Evolutionary conservation across 2,329 filamentous ascomycete genomes (phyloP).

Genomic region (Trichoderma sp.): DNA sequence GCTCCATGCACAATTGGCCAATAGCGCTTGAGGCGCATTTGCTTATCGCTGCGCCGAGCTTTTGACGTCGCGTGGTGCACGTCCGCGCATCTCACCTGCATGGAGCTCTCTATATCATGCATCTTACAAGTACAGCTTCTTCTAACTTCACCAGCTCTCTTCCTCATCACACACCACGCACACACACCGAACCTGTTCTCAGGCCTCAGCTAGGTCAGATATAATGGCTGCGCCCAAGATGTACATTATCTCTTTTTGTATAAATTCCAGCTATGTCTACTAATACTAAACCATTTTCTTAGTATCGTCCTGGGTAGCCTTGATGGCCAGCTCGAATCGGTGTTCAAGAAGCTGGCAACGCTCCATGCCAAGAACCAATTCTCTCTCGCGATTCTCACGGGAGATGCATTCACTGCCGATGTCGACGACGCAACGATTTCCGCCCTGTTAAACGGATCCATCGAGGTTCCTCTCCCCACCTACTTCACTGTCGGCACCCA

Average conservation of each 20-base stretch:
- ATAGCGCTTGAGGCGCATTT: slow-evolving; percentile 38
- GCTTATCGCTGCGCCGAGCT: slow-evolving; percentile 34
- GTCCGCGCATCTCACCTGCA: slow-evolving; percentile 16
- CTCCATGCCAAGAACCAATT: slow-evolving; percentile 89
- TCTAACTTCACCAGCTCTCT: neutral
- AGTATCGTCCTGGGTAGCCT: slow-evolving; percentile 83
- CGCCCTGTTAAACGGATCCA: slow-evolving; percentile 69
- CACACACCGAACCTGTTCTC: neutral
- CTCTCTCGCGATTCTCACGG: slow-evolving; percentile 78
- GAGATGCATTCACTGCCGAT: slow-evolving; percentile 72
- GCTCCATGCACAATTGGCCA: slow-evolving; percentile 32
- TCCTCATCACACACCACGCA: neutral
- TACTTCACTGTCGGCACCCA: slow-evolving; percentile 84
- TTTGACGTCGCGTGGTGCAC: slow-evolving; percentile 20
- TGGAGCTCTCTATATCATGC: slow-evolving; percentile 16
- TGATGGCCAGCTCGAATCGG: slow-evolving; percentile 73
- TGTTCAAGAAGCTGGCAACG: slow-evolving; percentile 76
- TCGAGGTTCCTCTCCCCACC: slow-evolving; percentile 75
- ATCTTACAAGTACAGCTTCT: neutral
- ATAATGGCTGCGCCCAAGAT: slow-evolving; percentile 53
- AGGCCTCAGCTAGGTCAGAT: neutral
- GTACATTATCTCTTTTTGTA: slow-evolving; percentile 37
- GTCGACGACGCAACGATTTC: slow-evolving; percentile 61
- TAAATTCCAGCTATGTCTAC: neutral
- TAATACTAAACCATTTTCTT: slow-evolving; percentile 3